These are phyloP conservation scores for Triticum aestivum DNA, from an alignment of 176 grass and related monocot species.

Conservation along the genomic window DNA sequence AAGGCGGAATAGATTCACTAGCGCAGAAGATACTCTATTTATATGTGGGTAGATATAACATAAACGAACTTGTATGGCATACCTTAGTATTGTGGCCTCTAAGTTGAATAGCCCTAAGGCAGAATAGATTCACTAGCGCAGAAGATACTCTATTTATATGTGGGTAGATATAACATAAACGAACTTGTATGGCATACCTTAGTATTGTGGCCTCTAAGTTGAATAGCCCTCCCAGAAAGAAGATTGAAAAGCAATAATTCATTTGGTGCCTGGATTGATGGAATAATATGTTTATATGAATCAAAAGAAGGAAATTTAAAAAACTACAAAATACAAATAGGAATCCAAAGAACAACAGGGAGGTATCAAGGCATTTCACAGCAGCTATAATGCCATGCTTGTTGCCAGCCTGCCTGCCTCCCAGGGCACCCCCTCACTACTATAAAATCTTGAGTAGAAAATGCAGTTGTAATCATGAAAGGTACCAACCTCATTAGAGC, in stretches of 20 bases:
- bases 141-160: constrained; percentile 7
- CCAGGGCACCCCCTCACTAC: background rate
- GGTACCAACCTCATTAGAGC: constrained; percentile 83
- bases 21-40: constrained; percentile 13
- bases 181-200: constrained; percentile 54
- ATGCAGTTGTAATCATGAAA: constrained; percentile 4
- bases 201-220: constrained; percentile 91
- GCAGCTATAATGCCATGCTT: background rate
- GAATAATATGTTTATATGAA: constrained; percentile 22
- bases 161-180: constrained; percentile 18
- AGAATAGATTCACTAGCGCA: background rate
- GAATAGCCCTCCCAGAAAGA: constrained; percentile 88
- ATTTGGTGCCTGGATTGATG: constrained; percentile 69
- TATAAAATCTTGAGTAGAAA: constrained; percentile 14
- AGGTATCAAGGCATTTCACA: constrained; percentile 4
- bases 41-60: constrained; percentile 2
- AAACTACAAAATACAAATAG: constrained; percentile 25
- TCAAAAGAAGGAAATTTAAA: background rate
- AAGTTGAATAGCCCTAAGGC: constrained; percentile 77
- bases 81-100: constrained; percentile 92
- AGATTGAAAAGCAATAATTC: constrained; percentile 99
- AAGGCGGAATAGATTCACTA: background rate
- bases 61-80: constrained; percentile 29
- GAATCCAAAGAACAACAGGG: constrained; percentile 5
- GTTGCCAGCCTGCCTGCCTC: background rate